Base-by-base conservation (phyloP, 805 yeast species). In the Candida endomychidarum region DNA sequence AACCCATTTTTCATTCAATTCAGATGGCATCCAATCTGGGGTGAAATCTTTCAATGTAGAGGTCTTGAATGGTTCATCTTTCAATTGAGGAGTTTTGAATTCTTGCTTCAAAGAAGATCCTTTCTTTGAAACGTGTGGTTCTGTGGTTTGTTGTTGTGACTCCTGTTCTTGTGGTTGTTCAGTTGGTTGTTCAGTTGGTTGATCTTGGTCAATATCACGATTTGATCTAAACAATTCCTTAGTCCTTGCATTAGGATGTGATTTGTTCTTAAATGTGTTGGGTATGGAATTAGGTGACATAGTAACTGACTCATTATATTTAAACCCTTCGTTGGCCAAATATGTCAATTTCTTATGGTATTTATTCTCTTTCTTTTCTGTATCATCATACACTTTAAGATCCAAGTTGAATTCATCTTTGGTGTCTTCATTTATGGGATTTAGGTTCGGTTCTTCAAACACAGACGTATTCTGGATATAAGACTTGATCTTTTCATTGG, bases 231-330 rank as follows among this genome's bases (percentile, higher is more conserved):
- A 26, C 12, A 32, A 32, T 14, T 32, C 35, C 16, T 32, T 69
- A 1, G 75, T 63, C 40, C 55, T 61, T 16, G 75, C 75, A 43
- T 67, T 69, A 5, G 74, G 74, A 45, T 66, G 70, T n/a, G 69
- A 60, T 46, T 67, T 69, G 42, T 67, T 61, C 43, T 67, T 63
- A 57, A 69, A 69, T 1, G 75, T 69, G 41, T 69, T 69, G 16
- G 75, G 74, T 15, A 65, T 64, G 1, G 72, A 65, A 5, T 40
- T 39, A 18, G 46, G 40, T 8, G 45, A 35, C 20, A 34, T 22
- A 10, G 23, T 3, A 8, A 18, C 9, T n/a, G 27, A 17, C 12
- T 41, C 28, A 31, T 44, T 42, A 28, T 46, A 49, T 19, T 53
- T 52, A 46, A 67, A 68, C 7, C 60, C 64, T 2, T 47, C 25